Base-by-base conservation (phyloP, 768 basidiomycete genomes). In the Hygrophoropsis aurantiaca region DNA sequence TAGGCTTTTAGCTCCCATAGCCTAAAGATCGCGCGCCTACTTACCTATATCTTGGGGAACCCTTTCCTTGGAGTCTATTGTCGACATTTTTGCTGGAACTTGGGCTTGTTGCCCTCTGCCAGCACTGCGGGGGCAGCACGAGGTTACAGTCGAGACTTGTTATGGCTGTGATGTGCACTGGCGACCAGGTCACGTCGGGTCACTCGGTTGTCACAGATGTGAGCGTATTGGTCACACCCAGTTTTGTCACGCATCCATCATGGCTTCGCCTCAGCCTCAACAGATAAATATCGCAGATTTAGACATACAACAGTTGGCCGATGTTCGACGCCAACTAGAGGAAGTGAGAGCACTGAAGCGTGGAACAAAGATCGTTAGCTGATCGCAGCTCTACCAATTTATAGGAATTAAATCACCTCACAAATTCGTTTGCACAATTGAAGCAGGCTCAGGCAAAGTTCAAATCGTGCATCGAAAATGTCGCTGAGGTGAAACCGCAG, bases 391-490 rank as follows among this genome's bases (percentile, higher is more conserved):
- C 21, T 6, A 11, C 16, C 20, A 16, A 15, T 44, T 18, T 21
- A 18, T 64, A 98, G 94, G 95, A 99, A 76, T 69, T 99, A 39
- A 86, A 81, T 47, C 94, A 97, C 62, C 74, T 97, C 40, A 90
- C 94, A 10, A 87, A 81, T 57, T 95, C 94, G 25, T 97, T 94
- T 61, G 81, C 85, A 10, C 93, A 97, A 57, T 81, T 98, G 20
- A 95, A 92, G 64, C 85, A 87, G 55, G 95, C 94, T 0, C 93
- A 97, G 63, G 80, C 84, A 2, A 97, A 95, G 67, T 97, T 98
- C 77, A 84, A 81, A 53, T 73, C 84, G 6, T 95, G 95, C 59
- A 78, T 92, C 19, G 86, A 89, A 45, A 90, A 87, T 53, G 83
- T 93, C 1, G 70, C 68, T 11, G 83, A 94, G 58, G 69, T 97